Evolutionary conservation across 768 basidiomycete genomes (phyloP).

Genomic region (Trametes cingulata): DNA sequence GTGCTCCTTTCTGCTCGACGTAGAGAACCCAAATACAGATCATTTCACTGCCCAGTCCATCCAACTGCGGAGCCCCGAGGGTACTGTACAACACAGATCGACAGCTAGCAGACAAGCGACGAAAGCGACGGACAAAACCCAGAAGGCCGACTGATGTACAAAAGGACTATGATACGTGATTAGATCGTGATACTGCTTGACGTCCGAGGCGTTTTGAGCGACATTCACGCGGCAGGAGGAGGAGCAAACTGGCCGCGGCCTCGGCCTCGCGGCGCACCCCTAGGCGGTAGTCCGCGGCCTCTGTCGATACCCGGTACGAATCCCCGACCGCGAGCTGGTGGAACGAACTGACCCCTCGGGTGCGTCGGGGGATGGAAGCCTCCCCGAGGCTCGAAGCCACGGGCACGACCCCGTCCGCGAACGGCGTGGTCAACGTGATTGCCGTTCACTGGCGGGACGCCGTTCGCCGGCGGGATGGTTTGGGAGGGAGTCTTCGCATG

Average conservation of each 20-base stretch:
- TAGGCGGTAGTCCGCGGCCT: slow-evolving; percentile 7
- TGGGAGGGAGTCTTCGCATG: slow-evolving; percentile 15
- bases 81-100: not conserved
- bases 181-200: not conserved
- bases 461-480: not conserved
- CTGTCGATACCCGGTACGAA: slow-evolving; percentile 27
- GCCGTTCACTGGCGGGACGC: slow-evolving; percentile 3
- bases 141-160: not conserved
- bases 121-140: not conserved
- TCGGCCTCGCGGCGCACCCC: slow-evolving; percentile 32
- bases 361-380: slow-evolving; percentile 16
- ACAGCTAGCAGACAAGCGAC: not conserved
- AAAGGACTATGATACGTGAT: not conserved
- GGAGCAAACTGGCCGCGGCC: slow-evolving; percentile 15
- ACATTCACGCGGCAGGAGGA: not conserved
- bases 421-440: not conserved
- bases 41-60: not conserved
- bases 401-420: slow-evolving; percentile 2
- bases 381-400: slow-evolving; percentile 20
- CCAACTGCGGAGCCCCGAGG: not conserved
- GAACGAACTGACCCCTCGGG: slow-evolving; percentile 25
- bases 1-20: too few relatives aligned
- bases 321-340: slow-evolving; percentile 34
- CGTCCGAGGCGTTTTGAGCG: too few relatives aligned
- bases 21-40: too few relatives aligned